A percentile compares a stretch with the other conserved stretches of the same genome.
Evolutionary conservation across 192 early-diverging fungal genomes (phyloP).

Genomic region (Coemansia sp.): DNA sequence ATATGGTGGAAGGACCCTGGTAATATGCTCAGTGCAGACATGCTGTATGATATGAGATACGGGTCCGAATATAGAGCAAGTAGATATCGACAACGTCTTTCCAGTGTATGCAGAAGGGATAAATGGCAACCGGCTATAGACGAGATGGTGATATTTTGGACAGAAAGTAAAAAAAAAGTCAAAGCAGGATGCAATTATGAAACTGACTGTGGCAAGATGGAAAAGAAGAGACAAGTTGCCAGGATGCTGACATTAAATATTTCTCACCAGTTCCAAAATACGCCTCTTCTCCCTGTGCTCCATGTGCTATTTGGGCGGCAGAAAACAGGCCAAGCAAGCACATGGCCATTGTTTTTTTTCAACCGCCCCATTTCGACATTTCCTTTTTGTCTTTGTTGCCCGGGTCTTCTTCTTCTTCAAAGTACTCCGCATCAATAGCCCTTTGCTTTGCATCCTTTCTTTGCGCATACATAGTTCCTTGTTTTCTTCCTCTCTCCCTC

Average conservation of each 20-base stretch:
- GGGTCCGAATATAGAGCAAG: too few species aligned
- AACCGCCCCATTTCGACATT: not conserved
- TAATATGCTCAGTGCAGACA: slow-evolving; percentile 36
- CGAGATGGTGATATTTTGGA: not conserved
- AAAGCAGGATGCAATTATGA: not conserved
- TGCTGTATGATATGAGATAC: not conserved
- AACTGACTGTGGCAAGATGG: not conserved
- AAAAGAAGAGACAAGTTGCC: not conserved
- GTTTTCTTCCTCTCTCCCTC: not conserved
- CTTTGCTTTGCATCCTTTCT: not conserved
- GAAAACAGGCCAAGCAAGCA: not conserved
- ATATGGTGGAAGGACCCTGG: slow-evolving; percentile 43
- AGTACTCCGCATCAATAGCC: not conserved
- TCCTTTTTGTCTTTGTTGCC: not conserved
- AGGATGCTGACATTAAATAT: slow-evolving; percentile 1
- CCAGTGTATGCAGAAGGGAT: too few species aligned
- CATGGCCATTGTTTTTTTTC: not conserved
- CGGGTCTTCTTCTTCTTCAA: not conserved
- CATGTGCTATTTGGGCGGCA: not conserved
- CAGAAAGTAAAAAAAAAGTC: not conserved
- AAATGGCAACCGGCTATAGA: too few species aligned
- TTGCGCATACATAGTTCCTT: not conserved
- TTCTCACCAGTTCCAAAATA: not conserved
- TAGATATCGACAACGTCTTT: too few species aligned
- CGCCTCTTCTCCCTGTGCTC: not conserved